Base-by-base conservation (phyloP, 1,284 basidiomycete genomes). In the Grifola frondosa region DNA sequence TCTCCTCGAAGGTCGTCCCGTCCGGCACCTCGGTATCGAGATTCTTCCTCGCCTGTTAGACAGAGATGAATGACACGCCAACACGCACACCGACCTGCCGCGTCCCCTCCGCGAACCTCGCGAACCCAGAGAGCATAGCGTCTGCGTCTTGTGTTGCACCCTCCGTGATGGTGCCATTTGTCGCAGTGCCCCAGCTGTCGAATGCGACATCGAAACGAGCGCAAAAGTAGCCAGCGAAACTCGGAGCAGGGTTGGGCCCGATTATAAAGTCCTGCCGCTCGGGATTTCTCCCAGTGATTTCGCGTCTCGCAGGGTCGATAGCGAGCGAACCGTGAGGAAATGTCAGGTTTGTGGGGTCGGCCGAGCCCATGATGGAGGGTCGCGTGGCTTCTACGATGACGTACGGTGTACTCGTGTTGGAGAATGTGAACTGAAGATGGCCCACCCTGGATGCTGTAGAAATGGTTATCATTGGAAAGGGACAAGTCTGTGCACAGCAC, bases 261-360 rank as follows among this genome's bases (percentile, higher is more conserved):
- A 87, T 78, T 57, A 88, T 84, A 59, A 69, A 74, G 65, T 91
- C 88, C 58, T 90, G 87, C 10, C 86, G 74, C 58, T 91, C 88
- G 10, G 78, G 73, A 50, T 84, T 88, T 57, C 67, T 76, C 3
- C 89, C 88, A 19, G 74, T 80, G 31, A 91, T 75, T 65, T 89
- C 84, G 31, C 69, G 69, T 30, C 44, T 47, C 6, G 57, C 44
- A 1, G 70, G 63, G 42, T 77, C 63, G 46, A 91, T 70, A 6
- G 64, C 51, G 12, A 89, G 65, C 3, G 66, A 64, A 1, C 89
- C 89, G 5, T 68, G 52, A 1, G 88, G 86, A 48, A 71, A 81
- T 0, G 81, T 78, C 32, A 81, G 58, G 53, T 86, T 86, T 21
- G 72, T 63, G 0, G 81, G 72, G 36, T 74, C 64, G n/a, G 70